Percentiles rank a stretch among this genome's conserved stretches.
Evolutionary conservation across 176 grass and related monocot genomes (phyloP).

Genomic region (Chloris gayana): DNA sequence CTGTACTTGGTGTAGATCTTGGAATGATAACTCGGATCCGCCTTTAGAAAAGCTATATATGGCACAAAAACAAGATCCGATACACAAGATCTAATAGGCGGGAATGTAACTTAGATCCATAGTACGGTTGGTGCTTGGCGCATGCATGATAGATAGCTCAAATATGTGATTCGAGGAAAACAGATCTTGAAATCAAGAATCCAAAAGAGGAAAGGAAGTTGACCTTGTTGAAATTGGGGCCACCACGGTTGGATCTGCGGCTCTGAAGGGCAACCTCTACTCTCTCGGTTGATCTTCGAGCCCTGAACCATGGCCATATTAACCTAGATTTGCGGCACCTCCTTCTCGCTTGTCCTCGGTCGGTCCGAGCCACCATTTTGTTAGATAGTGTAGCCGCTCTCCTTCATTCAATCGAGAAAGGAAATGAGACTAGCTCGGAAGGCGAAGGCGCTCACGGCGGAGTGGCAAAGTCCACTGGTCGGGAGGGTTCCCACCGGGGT

Average conservation of each 20-base stretch:
- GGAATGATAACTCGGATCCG: background rate
- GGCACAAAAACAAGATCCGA: too few relatives aligned
- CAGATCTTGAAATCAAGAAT: too few relatives aligned
- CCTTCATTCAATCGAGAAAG: background rate
- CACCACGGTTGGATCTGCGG: background rate
- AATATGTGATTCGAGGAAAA: too few relatives aligned
- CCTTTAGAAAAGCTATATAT: background rate
- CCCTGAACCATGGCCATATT: background rate
- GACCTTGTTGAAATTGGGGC: background rate
- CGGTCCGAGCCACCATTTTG: background rate
- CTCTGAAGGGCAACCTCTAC: fast-evolving
- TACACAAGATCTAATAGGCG: too few relatives aligned
- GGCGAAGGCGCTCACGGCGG: too few relatives aligned
- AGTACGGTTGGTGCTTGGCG: too few relatives aligned
- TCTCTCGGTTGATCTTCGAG: background rate
- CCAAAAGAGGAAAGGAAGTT: background rate
- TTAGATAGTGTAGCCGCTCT: fast-evolving
- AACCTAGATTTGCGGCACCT: background rate
- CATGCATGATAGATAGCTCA: too few relatives aligned
- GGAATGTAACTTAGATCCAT: too few relatives aligned
- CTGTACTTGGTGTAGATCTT: background rate
- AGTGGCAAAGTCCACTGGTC: too few relatives aligned
- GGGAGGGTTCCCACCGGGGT: too few relatives aligned
- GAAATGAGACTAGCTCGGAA: background rate
- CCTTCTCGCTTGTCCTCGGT: background rate